These are phyloP conservation scores for Ceratorhiza oryzae-sativae DNA, from an alignment of 1,284 basidiomycete genomes.

Conservation along the genomic window DNA sequence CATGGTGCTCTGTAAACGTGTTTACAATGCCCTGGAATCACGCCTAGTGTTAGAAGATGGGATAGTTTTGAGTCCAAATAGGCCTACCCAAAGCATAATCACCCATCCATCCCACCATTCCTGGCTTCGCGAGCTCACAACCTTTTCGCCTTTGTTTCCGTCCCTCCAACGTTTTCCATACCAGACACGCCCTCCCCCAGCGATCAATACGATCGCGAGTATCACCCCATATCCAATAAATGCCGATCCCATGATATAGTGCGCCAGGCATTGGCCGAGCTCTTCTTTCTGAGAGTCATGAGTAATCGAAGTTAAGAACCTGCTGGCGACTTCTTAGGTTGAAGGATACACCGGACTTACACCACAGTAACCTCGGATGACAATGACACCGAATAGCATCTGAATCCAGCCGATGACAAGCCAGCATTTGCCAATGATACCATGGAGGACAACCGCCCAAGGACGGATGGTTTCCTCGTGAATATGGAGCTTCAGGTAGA, in stretches of 20 bases:
- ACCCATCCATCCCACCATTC: conserved; percentile 93
- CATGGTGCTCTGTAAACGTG: conserved; percentile 92
- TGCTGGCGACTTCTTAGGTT: conserved; percentile 37
- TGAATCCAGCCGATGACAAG: conserved; percentile 90
- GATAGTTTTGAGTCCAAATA: conserved; percentile 5
- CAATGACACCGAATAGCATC: conserved; percentile 55
- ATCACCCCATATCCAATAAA: conserved; percentile 89
- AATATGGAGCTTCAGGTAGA: conserved; percentile 94
- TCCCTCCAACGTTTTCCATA: conserved; percentile 49
- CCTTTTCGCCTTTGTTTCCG: conserved; percentile 29
- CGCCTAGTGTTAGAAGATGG: not conserved
- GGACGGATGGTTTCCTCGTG: conserved; percentile 80
- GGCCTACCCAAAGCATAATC: conserved; percentile 83
- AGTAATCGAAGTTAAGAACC: conserved; percentile 41
- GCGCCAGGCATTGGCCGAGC: conserved; percentile 76
- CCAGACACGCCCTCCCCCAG: conserved; percentile 84
- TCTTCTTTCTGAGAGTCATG: conserved; percentile 56
- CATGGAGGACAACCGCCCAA: conserved; percentile 76
- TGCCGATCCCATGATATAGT: conserved; percentile 59
- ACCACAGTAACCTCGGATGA: conserved; percentile 42
- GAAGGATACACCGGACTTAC: conserved; percentile 44
- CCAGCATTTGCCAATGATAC: conserved; percentile 83
- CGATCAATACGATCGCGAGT: conserved; percentile 82
- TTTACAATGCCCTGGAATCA: conserved; percentile 76
- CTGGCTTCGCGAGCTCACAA: conserved; percentile 56